These are phyloP conservation scores for Alternaria infectoria DNA, from an alignment of 2,329 filamentous ascomycete genomes.

Conservation along the genomic window DNA sequence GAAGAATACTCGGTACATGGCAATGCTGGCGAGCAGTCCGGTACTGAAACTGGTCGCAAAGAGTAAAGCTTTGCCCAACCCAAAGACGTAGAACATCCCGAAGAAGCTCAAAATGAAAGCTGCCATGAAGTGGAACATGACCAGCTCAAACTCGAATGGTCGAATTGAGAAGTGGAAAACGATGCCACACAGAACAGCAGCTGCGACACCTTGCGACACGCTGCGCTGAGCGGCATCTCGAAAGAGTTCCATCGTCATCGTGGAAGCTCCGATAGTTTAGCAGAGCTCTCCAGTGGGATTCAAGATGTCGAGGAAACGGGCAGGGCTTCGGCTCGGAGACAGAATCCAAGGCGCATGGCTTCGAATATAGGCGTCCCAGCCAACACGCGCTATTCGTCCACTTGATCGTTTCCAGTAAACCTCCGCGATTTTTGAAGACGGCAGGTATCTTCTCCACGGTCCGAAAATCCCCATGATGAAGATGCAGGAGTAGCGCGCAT, in stretches of 20 bases:
- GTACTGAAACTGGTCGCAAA: conserved; percentile 16
- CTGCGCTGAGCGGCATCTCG: conserved; percentile 1
- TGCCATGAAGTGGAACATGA: conserved; percentile 35
- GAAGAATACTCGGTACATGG: conserved; percentile 30
- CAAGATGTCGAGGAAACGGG: neutral
- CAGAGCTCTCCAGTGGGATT: neutral
- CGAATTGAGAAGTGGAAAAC: conserved; percentile 26
- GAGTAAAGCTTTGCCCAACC: conserved; percentile 9
- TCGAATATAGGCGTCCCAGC: neutral
- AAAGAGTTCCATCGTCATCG: neutral
- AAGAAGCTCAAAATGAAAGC: conserved; percentile 14
- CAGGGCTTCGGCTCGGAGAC: neutral
- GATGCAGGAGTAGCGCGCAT: neutral
- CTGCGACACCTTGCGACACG: neutral
- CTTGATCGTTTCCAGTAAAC: neutral
- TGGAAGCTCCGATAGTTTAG: neutral
- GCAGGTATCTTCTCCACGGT: neutral
- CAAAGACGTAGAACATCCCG: conserved; percentile 12
- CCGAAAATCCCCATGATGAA: neutral
- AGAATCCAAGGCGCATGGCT: neutral
- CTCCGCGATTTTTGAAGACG: neutral
- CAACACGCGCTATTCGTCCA: neutral
- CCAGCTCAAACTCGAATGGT: conserved; percentile 29
- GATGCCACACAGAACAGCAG: conserved; percentile 19
- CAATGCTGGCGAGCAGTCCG: conserved; percentile 27